These are phyloP conservation scores for Mycocentrospora acerina DNA, from an alignment of 2,329 filamentous ascomycete species.

Conservation along the genomic window DNA sequence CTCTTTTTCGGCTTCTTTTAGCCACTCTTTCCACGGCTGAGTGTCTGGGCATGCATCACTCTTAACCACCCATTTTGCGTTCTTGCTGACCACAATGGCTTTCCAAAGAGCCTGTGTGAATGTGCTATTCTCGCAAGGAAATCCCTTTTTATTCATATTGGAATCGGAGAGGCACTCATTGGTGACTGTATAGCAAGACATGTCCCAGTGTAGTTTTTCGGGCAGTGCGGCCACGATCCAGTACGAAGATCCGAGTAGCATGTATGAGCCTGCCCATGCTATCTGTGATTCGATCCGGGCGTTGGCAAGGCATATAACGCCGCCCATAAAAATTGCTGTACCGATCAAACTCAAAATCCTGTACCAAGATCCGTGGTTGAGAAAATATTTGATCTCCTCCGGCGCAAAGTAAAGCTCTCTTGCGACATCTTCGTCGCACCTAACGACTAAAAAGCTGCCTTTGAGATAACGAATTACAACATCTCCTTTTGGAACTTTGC, in stretches of 20 bases:
- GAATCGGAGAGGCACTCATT: conserved; percentile 40
- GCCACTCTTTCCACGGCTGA: conserved; percentile 46
- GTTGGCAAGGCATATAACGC: conserved; percentile 55
- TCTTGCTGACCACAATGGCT: conserved; percentile 49
- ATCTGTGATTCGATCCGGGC: conserved; percentile 51
- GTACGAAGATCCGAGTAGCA: conserved; percentile 53
- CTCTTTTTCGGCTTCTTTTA: conserved; percentile 35
- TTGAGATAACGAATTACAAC: conserved; percentile 55
- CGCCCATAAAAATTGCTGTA: conserved; percentile 55
- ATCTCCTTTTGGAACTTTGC: conserved; percentile 43
- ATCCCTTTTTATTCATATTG: conserved; percentile 35
- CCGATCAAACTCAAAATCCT: conserved; percentile 52
- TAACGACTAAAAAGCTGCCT: conserved; percentile 53
- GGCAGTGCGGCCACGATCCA: conserved; percentile 55
- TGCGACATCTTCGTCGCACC: conserved; percentile 53
- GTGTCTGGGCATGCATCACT: conserved; percentile 47
- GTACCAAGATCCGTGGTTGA: conserved; percentile 45
- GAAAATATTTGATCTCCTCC: conserved; percentile 51
- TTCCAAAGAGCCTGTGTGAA: conserved; percentile 55
- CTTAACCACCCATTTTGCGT: conserved; percentile 45
- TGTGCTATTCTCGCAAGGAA: conserved; percentile 31
- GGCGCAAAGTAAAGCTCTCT: conserved; percentile 56
- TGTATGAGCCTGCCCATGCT: conserved; percentile 52
- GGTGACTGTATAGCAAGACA: conserved; percentile 46
- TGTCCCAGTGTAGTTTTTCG: conserved; percentile 51